A percentile compares a stretch with the other conserved stretches of the same genome.
Conservation (phyloP, 129 eudicot species). For the Tagetes patula region DNA sequence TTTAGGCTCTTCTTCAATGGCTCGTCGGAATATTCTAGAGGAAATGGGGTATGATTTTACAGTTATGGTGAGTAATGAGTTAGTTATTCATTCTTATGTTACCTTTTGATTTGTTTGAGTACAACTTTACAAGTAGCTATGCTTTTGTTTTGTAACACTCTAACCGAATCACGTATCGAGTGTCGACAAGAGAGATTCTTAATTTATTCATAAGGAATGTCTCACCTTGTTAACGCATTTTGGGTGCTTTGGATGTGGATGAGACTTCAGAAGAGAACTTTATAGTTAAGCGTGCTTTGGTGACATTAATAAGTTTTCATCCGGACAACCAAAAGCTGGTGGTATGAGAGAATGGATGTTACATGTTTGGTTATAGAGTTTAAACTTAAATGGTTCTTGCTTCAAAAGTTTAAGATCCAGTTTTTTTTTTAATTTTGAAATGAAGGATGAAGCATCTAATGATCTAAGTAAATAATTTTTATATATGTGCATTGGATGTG, state of each 20-base stretch:
- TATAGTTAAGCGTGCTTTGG: no score
- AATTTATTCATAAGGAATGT: no score
- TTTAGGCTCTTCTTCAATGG: conserved; percentile 81
- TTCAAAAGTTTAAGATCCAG: neutral
- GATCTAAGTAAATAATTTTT: no score
- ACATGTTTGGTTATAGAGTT: neutral
- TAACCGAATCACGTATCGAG: no score
- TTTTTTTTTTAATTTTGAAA: neutral
- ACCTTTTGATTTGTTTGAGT: neutral
- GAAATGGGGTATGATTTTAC: conserved; percentile 91
- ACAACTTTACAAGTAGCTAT: no score
- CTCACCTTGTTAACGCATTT: no score
- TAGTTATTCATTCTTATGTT: neutral
- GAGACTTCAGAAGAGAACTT: no score
- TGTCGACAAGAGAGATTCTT: no score
- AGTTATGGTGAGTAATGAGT: conserved; percentile 49
- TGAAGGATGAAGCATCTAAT: neutral
- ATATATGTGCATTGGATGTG: neutral
- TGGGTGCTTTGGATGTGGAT: no score
- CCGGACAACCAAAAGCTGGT: no score
- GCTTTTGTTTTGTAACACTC: no score
- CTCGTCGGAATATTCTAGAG: conserved; percentile 62
- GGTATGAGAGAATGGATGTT: neutral
- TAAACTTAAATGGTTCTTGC: neutral
- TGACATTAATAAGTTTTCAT: no score